Percentiles rank a stretch among this genome's conserved stretches.
phyloP scores from a whole-genome alignment of 371 early-diverging fungal genomes.

The Rhizopus delemar region DNA sequence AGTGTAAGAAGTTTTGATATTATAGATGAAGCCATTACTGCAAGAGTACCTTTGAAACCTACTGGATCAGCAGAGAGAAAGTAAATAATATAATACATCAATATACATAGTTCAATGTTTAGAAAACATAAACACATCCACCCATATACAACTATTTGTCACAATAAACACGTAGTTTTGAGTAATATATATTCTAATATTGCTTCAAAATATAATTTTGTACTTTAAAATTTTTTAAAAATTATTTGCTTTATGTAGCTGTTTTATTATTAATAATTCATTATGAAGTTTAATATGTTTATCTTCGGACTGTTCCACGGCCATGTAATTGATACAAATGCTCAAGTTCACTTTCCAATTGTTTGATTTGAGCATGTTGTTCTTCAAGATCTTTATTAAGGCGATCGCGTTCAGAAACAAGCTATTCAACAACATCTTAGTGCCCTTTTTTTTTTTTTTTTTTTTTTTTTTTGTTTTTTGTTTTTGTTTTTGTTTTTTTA shows the following conservation, averaged over 20 bases:
- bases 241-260: no score
- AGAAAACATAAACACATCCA: background rate
- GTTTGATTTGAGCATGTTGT: constrained; percentile 91
- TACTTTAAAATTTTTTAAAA: no score
- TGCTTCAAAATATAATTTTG: no score
- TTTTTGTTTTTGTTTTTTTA: background rate
- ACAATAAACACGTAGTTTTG: background rate
- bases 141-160: background rate
- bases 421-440: constrained; percentile 25
- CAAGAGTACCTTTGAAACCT: constrained; percentile 38
- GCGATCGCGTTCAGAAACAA: constrained; percentile 95
- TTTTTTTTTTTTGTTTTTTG: background rate
- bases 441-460: background rate
- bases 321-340: constrained; percentile 46
- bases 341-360: constrained; percentile 86
- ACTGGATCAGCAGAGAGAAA: constrained; percentile 22
- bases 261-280: no score
- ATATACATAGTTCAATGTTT: background rate
- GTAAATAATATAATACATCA: background rate
- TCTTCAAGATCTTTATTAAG: constrained; percentile 95
- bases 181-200: no score
- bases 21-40: constrained; percentile 47
- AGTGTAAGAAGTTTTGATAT: constrained; percentile 48
- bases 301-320: constrained; percentile 46
- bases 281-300: constrained; percentile 7